Conservation (phyloP, 306 rosid genomes). For the Vigna hirtella region DNA sequence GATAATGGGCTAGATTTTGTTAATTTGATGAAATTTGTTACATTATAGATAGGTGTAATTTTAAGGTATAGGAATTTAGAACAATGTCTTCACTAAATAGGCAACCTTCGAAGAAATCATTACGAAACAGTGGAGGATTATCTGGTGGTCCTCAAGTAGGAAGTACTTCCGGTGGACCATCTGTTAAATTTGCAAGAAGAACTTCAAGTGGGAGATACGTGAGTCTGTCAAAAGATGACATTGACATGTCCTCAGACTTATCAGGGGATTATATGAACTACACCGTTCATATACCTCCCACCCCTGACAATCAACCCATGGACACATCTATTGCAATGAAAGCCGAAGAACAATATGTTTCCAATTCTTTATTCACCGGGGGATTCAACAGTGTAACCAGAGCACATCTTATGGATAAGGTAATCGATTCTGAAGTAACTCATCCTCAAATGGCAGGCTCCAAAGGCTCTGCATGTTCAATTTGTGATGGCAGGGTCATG, state of each 20-base stretch:
- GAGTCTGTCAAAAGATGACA: not conserved
- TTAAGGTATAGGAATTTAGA: not conserved
- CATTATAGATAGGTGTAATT: not conserved
- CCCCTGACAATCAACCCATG: constrained; percentile 1
- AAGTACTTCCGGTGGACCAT: not conserved
- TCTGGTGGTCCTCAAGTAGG: not conserved
- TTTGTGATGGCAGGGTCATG: constrained; percentile 1
- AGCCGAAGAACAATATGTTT: constrained; percentile 2
- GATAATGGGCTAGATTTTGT: not conserved
- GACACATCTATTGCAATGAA: not conserved
- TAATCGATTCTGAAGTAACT: not conserved
- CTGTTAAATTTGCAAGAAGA: not conserved
- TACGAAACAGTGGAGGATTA: not conserved
- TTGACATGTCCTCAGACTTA: not conserved
- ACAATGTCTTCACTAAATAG: not conserved
- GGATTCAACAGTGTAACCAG: constrained; percentile 1
- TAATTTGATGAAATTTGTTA: not conserved
- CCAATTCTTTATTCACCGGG: not conserved
- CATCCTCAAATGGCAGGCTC: constrained; percentile 14
- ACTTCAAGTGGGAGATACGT: constrained; percentile 12
- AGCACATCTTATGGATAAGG: not conserved
- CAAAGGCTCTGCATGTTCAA: not conserved
- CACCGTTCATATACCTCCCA: constrained; percentile 3
- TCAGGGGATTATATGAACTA: constrained; percentile 1
- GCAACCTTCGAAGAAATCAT: not conserved